phyloP scores from a whole-genome alignment of 1,284 basidiomycete species.

The Waitea zeae region DNA sequence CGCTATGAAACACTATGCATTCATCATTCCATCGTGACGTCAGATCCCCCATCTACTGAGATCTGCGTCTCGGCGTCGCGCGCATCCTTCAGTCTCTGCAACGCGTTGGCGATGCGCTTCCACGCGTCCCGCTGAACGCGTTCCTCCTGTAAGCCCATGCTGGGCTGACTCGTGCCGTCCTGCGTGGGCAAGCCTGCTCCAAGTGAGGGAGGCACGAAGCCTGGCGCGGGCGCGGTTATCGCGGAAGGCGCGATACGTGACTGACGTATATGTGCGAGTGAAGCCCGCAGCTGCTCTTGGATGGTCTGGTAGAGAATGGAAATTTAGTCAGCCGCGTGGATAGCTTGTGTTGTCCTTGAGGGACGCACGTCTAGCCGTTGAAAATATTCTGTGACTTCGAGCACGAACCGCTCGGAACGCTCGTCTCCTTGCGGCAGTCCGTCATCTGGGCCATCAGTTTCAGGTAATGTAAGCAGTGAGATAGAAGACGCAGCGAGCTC shows the following conservation, averaged over 20 bases:
- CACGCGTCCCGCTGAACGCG: constrained; percentile 2
- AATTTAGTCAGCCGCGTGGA: constrained; percentile 3
- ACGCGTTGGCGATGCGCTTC: constrained; percentile 1
- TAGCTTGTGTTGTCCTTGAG: neutral
- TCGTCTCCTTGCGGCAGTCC: constrained; percentile 61
- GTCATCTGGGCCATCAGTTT: constrained; percentile 50
- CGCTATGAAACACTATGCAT: too few relatives aligned
- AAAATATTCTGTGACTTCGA: constrained; percentile 71
- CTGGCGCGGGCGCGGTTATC: constrained; percentile 55
- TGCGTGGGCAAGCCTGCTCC: constrained; percentile 53
- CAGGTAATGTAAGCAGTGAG: constrained; percentile 57
- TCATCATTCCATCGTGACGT: neutral
- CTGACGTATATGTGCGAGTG: constrained; percentile 61
- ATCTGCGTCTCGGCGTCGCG: neutral
- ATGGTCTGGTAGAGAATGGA: constrained; percentile 37
- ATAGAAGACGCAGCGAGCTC: constrained; percentile 59
- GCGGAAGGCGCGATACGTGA: constrained; percentile 70
- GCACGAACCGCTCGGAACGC: constrained; percentile 65
- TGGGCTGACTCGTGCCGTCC: constrained; percentile 6
- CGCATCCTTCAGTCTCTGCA: constrained; percentile 3
- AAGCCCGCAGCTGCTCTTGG: constrained; percentile 56
- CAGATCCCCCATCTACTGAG: neutral
- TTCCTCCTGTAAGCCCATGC: constrained; percentile 2
- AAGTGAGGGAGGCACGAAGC: constrained; percentile 55
- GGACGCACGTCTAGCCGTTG: constrained; percentile 55